Percentiles rank a stretch among this genome's conserved stretches.
phyloP scores from a whole-genome alignment of 2,329 filamentous ascomycete species.

The Aspergillus carbonarius region DNA sequence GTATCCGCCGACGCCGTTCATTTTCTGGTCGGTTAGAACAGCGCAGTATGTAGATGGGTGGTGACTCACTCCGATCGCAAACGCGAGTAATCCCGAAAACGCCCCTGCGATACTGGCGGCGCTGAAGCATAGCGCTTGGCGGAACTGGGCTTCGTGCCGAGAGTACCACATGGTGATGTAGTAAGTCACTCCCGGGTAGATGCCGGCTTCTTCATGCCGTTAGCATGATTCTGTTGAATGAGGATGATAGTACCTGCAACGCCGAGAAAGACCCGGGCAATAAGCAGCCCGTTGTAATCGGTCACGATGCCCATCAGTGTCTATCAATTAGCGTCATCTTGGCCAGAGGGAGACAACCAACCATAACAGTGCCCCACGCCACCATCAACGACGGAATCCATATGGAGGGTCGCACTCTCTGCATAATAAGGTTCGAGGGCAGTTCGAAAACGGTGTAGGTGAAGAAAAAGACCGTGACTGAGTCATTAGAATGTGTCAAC shows the following conservation, averaged over 20 bases:
- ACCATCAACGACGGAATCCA: constrained; percentile 34
- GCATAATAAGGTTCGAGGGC: constrained; percentile 25
- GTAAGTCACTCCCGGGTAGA: constrained; percentile 46
- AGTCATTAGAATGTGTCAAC: background rate
- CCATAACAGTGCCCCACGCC: constrained; percentile 50
- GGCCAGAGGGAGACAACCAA: constrained; percentile 1
- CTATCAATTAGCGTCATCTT: background rate
- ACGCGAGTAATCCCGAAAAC: constrained; percentile 54
- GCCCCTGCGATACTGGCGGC: constrained; percentile 52
- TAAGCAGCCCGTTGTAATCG: constrained; percentile 48
- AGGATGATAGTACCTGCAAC: constrained; percentile 20
- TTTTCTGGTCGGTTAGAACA: constrained; percentile 32
- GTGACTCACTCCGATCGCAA: constrained; percentile 46
- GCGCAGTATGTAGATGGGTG: background rate
- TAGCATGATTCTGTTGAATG: background rate
- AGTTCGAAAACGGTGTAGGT: constrained; percentile 24
- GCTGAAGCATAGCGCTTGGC: constrained; percentile 49
- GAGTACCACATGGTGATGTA: constrained; percentile 51
- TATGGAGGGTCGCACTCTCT: constrained; percentile 29
- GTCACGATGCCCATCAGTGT: constrained; percentile 53
- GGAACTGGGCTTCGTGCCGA: constrained; percentile 43
- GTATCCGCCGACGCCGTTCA: constrained; percentile 50
- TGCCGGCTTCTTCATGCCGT: constrained; percentile 35
- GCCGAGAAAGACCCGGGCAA: constrained; percentile 49
- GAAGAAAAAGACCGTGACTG: constrained; percentile 34